These are phyloP conservation scores for Aspergillus cavernicola DNA, from an alignment of 495 filamentous ascomycete species.

Conservation along the genomic window DNA sequence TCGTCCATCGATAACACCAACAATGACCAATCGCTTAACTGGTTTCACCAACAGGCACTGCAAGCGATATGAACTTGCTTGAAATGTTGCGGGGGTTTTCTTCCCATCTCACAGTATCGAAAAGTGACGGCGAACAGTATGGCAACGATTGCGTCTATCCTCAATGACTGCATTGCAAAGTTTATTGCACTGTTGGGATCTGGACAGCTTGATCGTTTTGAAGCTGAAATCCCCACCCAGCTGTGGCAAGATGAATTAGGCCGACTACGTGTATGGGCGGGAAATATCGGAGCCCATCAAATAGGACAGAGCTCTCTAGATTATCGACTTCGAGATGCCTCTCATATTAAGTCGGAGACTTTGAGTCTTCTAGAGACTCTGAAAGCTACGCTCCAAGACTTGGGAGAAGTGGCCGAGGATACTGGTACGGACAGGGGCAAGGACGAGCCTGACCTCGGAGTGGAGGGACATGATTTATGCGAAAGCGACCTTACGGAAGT, in stretches of 20 bases:
- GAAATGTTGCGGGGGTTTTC: too few relatives aligned
- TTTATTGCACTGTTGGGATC: too few relatives aligned
- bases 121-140: too few relatives aligned
- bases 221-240: conserved; percentile 1
- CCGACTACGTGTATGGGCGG: conserved; percentile 41
- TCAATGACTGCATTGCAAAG: too few relatives aligned
- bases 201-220: too few relatives aligned
- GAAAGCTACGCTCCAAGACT: background rate
- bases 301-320: conserved; percentile 40
- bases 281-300: conserved; percentile 43
- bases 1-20: too few relatives aligned
- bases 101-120: too few relatives aligned
- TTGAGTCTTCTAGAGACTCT: conserved; percentile 29
- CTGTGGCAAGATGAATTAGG: conserved; percentile 31
- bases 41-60: too few relatives aligned
- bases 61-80: too few relatives aligned
- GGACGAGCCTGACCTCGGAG: background rate
- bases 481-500: background rate
- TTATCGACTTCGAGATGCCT: conserved; percentile 42
- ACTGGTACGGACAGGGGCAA: background rate
- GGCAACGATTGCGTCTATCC: too few relatives aligned
- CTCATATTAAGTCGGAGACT: conserved; percentile 35
- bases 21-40: too few relatives aligned
- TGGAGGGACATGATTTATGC: background rate
- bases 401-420: background rate